Evolutionary conservation across 2,329 filamentous ascomycete species (phyloP).

Genomic region (Aspergillus sp.): DNA sequence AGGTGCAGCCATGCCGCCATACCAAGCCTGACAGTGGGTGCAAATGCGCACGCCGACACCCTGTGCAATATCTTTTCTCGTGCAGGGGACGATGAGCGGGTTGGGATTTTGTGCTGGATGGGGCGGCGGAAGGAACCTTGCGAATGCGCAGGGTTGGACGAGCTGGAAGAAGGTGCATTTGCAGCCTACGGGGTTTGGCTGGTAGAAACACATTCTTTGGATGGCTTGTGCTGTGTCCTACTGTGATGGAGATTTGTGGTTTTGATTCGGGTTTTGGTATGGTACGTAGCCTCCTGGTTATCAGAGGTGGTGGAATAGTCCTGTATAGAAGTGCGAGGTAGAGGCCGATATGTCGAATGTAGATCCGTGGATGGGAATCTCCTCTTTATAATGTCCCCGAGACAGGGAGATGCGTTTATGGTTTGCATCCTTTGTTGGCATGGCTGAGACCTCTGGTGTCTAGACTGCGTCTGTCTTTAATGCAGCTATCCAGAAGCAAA

Average conservation of each 20-base stretch:
- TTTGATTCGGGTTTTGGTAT: not conserved
- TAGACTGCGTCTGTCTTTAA: not conserved
- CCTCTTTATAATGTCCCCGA: not conserved
- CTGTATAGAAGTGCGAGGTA: no score
- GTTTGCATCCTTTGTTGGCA: conserved; percentile 1
- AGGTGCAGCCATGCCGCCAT: not conserved
- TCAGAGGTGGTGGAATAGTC: no score
- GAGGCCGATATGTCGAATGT: no score
- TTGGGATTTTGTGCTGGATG: conserved; percentile 12
- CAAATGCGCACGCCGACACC: conserved; percentile 8
- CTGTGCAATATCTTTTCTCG: not conserved
- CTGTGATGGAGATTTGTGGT: not conserved
- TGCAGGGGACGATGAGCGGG: conserved; percentile 14
- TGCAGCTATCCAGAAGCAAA: not conserved
- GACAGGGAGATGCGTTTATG: not conserved
- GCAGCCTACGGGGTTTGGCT: conserved; percentile 20
- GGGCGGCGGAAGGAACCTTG: conserved; percentile 3
- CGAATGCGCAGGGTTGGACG: conserved; percentile 18
- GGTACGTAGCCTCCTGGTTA: not conserved
- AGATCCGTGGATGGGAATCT: not conserved
- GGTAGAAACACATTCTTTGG: conserved; percentile 16
- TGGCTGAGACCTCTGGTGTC: not conserved
- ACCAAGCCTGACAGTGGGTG: not conserved
- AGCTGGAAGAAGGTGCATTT: conserved; percentile 21
- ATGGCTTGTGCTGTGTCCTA: not conserved